Percentiles rank a stretch among this genome's conserved stretches.
Evolutionary conservation across 176 grass and related monocot species (phyloP).

Genomic region (Coix lacrymajobi): DNA sequence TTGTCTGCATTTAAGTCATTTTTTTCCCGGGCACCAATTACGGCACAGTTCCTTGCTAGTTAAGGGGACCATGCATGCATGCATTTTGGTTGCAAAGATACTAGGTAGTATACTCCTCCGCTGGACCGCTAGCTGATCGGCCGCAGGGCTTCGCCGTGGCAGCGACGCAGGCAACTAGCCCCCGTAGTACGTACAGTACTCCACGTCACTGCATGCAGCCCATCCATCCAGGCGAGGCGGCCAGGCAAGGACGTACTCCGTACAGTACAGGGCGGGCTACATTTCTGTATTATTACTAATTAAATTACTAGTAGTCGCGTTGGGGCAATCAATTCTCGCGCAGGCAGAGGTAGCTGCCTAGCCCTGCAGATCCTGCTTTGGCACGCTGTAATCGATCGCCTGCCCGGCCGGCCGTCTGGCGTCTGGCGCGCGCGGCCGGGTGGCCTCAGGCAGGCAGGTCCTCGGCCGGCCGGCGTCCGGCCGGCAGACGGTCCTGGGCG

Average conservation of each 20-base stretch:
- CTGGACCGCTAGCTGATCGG: neutral
- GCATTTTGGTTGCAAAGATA: neutral
- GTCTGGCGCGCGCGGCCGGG: neutral
- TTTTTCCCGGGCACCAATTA: neutral
- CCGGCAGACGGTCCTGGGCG: neutral
- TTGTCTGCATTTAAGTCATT: constrained; percentile 2
- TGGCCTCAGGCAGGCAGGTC: neutral
- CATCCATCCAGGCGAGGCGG: no score
- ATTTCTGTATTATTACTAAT: neutral
- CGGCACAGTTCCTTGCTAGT: neutral
- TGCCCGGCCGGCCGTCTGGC: neutral
- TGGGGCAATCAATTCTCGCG: constrained; percentile 18
- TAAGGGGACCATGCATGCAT: constrained; percentile 3
- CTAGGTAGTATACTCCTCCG: no score
- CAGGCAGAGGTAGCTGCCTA: neutral
- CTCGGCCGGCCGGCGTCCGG: neutral
- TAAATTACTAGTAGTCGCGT: neutral
- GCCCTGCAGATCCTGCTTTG: constrained; percentile 18
- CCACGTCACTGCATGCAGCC: neutral
- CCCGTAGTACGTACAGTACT: neutral
- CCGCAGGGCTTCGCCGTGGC: neutral
- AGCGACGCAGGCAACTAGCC: neutral
- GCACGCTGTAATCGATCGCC: neutral
- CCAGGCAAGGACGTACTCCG: neutral
- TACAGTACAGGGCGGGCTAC: neutral